A percentile compares a stretch with the other conserved stretches of the same genome.
These are phyloP conservation scores for Arctium minus DNA, from an alignment of 129 eudicot genomes.

Conservation along the genomic window DNA sequence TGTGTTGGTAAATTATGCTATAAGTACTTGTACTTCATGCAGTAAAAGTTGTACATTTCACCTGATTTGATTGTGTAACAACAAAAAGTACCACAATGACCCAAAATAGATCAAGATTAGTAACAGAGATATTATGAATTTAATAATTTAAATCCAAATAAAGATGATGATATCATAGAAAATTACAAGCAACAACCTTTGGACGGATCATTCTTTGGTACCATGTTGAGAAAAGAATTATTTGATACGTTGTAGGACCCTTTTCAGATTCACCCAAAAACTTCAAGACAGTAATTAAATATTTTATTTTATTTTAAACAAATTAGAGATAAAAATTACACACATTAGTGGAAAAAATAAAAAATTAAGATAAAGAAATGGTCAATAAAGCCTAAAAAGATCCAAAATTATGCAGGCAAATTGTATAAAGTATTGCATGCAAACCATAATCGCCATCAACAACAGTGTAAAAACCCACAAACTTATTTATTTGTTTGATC, in stretches of 20 bases:
- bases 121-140: not conserved
- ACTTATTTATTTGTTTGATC: not conserved
- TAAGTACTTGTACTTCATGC: slow-evolving; percentile 2
- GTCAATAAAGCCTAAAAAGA: slow-evolving; percentile 14
- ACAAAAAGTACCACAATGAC: not conserved
- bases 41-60: not conserved
- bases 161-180: slow-evolving; percentile 15
- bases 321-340: not conserved
- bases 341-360: slow-evolving; percentile 8
- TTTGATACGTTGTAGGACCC: slow-evolving; percentile 27
- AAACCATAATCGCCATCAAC: slow-evolving; percentile 20
- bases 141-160: slow-evolving; percentile 7
- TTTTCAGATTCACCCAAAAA: slow-evolving; percentile 4
- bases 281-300: slow-evolving; percentile 13
- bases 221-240: slow-evolving; percentile 21
- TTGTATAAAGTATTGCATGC: slow-evolving; percentile 27
- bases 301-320: not conserved
- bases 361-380: slow-evolving; percentile 7
- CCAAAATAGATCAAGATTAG: not conserved
- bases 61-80: not conserved
- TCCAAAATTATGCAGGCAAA: slow-evolving; percentile 11
- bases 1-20: not conserved
- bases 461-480: not conserved
- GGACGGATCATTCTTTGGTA: slow-evolving; percentile 21
- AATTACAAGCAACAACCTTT: slow-evolving; percentile 2